Percentiles rank a stretch among this genome's conserved stretches.
These are phyloP conservation scores for Coriolopsis trogii DNA, from an alignment of 1,284 basidiomycete genomes.

Conservation along the genomic window DNA sequence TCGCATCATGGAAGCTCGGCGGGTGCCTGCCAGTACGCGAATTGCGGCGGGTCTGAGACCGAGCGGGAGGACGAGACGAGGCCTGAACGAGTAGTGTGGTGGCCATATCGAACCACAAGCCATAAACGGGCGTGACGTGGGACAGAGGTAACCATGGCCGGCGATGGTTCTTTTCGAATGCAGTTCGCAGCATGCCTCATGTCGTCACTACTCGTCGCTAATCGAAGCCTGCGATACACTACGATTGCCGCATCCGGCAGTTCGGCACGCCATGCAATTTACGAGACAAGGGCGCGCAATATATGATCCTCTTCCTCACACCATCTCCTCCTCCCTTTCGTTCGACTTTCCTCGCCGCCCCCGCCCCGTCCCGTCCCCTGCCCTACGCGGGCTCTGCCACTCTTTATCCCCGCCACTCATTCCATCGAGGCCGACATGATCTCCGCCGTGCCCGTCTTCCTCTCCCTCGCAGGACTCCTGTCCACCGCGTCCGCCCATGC, in stretches of 20 bases:
- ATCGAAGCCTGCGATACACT: not conserved
- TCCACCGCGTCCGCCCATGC: slow-evolving; percentile 30
- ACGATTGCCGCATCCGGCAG: too few species aligned
- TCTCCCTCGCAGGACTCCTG: slow-evolving; percentile 28
- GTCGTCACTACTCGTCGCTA: not conserved
- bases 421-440: slow-evolving; percentile 25
- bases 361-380: slow-evolving; percentile 4
- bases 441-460: slow-evolving; percentile 21
- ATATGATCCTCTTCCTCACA: slow-evolving; percentile 3
- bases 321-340: slow-evolving; percentile 7
- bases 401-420: slow-evolving; percentile 26
- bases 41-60: too few species aligned
- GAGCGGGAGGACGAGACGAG: too few species aligned
- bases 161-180: not conserved
- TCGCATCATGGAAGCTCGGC: too few species aligned
- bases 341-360: not conserved
- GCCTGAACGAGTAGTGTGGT: too few species aligned
- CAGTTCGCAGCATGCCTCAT: not conserved
- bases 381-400: slow-evolving; percentile 27
- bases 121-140: too few species aligned
- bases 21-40: too few species aligned
- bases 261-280: too few species aligned
- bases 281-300: too few species aligned
- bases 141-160: not conserved
- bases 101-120: too few species aligned